Conservation (phyloP, 140 eudicot species). For the Anethum foeniculum region DNA sequence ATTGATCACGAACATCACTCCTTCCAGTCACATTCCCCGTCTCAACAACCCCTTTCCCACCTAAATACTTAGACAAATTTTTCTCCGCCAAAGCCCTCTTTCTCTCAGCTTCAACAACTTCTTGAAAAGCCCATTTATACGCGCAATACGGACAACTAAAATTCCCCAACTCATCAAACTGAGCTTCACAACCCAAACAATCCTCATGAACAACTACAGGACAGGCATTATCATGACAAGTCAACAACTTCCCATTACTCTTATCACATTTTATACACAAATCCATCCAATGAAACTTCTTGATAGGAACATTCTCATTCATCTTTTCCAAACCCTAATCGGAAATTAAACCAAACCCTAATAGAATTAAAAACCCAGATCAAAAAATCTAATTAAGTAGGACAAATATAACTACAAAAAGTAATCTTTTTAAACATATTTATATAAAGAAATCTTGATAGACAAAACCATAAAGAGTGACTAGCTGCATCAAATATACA, state of each 20-base stretch:
- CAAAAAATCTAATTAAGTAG: not conserved
- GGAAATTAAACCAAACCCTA: not conserved
- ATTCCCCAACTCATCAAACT: not conserved
- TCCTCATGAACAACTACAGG: slow-evolving; percentile 1
- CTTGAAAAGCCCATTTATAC: not conserved
- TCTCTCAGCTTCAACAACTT: not conserved
- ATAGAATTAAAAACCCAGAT: not conserved
- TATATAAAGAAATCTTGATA: too few relatives aligned
- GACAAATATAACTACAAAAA: not conserved
- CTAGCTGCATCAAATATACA: not conserved
- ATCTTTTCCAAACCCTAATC: not conserved
- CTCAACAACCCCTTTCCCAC: not conserved
- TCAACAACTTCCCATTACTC: not conserved
- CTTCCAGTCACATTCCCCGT: not conserved
- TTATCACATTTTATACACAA: slow-evolving; percentile 1
- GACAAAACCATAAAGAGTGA: not conserved
- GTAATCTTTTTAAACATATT: not conserved
- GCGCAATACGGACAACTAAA: not conserved
- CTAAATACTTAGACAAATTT: not conserved
- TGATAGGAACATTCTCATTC: not conserved
- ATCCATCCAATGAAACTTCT: not conserved
- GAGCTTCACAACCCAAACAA: not conserved
- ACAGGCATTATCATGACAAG: not conserved
- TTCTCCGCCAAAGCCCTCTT: not conserved
- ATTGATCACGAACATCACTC: not conserved